A percentile compares a stretch with the other conserved stretches of the same genome.
Conservation (phyloP, 345 rosid species). For the Eucalyptus erythrocorys region DNA sequence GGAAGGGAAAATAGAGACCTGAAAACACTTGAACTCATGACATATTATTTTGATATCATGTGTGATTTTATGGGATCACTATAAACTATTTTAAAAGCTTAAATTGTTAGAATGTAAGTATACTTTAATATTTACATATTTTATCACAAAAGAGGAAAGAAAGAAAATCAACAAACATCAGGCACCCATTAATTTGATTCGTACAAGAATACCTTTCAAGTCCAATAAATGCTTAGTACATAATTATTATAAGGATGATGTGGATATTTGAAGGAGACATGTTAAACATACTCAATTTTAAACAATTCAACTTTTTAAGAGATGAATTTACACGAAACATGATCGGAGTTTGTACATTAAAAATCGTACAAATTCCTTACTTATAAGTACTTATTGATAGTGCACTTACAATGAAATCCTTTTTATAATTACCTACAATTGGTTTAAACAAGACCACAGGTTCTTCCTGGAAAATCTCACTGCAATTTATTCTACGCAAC, state of each 20-base stretch:
- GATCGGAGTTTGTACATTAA: not conserved
- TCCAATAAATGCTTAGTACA: not conserved
- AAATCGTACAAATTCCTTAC: not conserved
- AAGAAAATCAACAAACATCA: no score
- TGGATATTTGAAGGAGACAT: not conserved
- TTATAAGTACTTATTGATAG: not conserved
- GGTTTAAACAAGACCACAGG: not conserved
- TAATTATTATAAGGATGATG: not conserved
- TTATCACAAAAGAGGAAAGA: not conserved
- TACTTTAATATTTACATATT: no score
- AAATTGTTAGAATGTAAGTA: no score
- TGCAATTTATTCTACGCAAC: no score
- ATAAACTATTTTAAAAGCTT: fast-evolving
- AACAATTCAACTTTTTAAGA: no score
- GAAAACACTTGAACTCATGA: no score
- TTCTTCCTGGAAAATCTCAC: not conserved
- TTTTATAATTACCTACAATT: not conserved
- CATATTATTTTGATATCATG: not conserved
- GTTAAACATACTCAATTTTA: not conserved
- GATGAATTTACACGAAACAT: not conserved
- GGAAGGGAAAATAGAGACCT: not conserved
- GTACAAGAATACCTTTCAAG: not conserved
- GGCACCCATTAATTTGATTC: not conserved
- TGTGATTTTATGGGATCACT: no score
- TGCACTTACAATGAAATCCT: not conserved